Evolutionary conservation across 371 early-diverging fungal species (phyloP).

Genomic region (Mortierella polycephala): DNA sequence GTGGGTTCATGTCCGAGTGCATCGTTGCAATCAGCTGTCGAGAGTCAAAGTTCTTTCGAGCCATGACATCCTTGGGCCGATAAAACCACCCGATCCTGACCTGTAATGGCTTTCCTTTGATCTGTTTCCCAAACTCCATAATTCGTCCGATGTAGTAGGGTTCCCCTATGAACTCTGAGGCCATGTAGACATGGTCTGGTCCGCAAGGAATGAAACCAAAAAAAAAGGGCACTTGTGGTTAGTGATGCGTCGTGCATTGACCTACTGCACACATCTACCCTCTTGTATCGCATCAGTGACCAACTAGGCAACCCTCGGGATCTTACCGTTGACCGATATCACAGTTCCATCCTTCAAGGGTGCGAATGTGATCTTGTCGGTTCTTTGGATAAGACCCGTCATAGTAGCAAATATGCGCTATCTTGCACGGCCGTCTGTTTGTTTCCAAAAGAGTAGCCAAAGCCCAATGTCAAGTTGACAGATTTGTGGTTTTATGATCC

Average conservation of each 20-base stretch:
- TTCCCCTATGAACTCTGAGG: conserved; percentile 80
- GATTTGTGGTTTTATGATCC: too few relatives aligned
- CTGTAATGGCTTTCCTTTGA: conserved; percentile 61
- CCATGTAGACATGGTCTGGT: conserved; percentile 83
- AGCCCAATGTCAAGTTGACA: not conserved
- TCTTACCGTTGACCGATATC: conserved; percentile 47
- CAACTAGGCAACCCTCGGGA: not conserved
- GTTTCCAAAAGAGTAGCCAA: not conserved
- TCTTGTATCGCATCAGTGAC: not conserved
- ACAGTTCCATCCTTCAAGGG: conserved; percentile 39
- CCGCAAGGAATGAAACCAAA: not conserved
- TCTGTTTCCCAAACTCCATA: conserved; percentile 78
- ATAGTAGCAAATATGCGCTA: conserved; percentile 1
- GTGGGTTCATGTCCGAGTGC: conserved; percentile 89
- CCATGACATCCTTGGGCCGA: conserved; percentile 81
- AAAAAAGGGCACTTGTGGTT: not conserved
- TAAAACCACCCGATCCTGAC: conserved; percentile 86
- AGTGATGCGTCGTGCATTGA: not conserved
- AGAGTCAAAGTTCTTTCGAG: conserved; percentile 75
- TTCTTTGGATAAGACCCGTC: conserved; percentile 30
- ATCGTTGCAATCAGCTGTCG: conserved; percentile 86
- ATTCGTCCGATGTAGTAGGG: conserved; percentile 85
- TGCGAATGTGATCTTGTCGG: conserved; percentile 28
- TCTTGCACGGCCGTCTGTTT: not conserved
- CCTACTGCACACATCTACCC: not conserved